phyloP scores from a whole-genome alignment of 2,329 filamentous ascomycete species.

The Cladophialophora chaetospira region DNA sequence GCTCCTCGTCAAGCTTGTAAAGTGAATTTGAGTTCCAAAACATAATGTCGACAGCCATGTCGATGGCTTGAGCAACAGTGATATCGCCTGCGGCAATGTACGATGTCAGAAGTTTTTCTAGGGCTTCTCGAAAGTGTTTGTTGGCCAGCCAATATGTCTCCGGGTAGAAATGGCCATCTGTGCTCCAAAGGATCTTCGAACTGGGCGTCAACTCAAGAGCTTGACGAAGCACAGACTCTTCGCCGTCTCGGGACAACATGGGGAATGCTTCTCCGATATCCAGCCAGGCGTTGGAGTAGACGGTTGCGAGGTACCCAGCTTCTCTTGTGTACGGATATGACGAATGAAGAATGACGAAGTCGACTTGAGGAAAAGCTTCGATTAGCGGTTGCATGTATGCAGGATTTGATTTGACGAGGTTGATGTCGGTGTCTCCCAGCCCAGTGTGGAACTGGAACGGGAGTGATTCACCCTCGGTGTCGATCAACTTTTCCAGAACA shows the following conservation, averaged over 20 bases:
- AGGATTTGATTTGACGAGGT: slow-evolving; percentile 69
- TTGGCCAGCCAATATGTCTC: slow-evolving; percentile 76
- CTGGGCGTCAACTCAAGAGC: slow-evolving; percentile 74
- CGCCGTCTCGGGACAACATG: slow-evolving; percentile 72
- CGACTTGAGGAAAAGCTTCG: slow-evolving; percentile 66
- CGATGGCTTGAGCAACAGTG: slow-evolving; percentile 62
- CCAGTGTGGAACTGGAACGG: slow-evolving; percentile 84
- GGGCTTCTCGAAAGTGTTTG: slow-evolving; percentile 68
- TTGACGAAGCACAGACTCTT: slow-evolving; percentile 69
- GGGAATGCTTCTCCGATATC: slow-evolving; percentile 85
- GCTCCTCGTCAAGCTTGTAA: slow-evolving; percentile 61
- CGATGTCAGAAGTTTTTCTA: slow-evolving; percentile 67
- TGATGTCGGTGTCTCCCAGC: slow-evolving; percentile 77
- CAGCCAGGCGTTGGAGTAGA: slow-evolving; percentile 77
- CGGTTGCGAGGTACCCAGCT: slow-evolving; percentile 73
- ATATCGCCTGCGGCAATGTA: slow-evolving; percentile 67
- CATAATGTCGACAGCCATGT: slow-evolving; percentile 67
- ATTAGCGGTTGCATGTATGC: slow-evolving; percentile 75
- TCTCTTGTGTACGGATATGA: slow-evolving; percentile 80
- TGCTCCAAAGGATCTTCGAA: slow-evolving; percentile 77
- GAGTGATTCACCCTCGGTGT: slow-evolving; percentile 42
- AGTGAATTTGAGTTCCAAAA: slow-evolving; percentile 78
- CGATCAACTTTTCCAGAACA: slow-evolving; percentile 53
- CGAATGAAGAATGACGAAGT: slow-evolving; percentile 77
- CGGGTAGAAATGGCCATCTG: slow-evolving; percentile 76